phyloP scores from a whole-genome alignment of 2,329 filamentous ascomycete genomes.

The Zymoseptoria ardabiliae region DNA sequence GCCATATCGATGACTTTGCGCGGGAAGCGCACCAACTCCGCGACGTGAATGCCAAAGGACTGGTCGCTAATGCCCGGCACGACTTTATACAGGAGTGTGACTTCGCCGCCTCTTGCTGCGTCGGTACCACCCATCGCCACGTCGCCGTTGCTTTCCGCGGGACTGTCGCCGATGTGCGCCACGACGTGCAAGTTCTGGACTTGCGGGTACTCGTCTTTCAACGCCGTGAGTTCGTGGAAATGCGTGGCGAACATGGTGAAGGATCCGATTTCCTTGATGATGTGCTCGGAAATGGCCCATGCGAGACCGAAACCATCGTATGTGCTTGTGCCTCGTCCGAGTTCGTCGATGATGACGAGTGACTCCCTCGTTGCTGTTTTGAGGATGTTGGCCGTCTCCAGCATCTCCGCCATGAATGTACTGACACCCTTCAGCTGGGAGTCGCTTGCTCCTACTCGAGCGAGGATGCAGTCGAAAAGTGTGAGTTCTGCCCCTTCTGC shows the following conservation, averaged over 20 bases:
- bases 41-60: slow-evolving; percentile 96
- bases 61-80: slow-evolving; percentile 94
- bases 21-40: slow-evolving; percentile 91
- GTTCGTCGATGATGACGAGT: slow-evolving; percentile 96
- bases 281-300: slow-evolving; percentile 98
- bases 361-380: slow-evolving; percentile 94
- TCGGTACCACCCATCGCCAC: slow-evolving; percentile 28
- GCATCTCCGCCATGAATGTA: slow-evolving; percentile 99
- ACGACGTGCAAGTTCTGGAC: slow-evolving; percentile 94
- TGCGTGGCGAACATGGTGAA: slow-evolving; percentile 95
- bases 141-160: slow-evolving; percentile 36
- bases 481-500: slow-evolving; percentile 74
- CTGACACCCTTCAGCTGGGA: slow-evolving; percentile 96
- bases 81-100: slow-evolving; percentile 94
- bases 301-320: slow-evolving; percentile 99
- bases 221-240: slow-evolving; percentile 92
- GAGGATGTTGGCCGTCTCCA: slow-evolving; percentile 96
- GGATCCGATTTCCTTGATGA: slow-evolving; percentile 88
- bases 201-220: slow-evolving; percentile 78
- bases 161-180: slow-evolving; percentile 65
- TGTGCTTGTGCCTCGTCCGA: slow-evolving; percentile 91
- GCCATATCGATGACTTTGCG: slow-evolving; percentile 98
- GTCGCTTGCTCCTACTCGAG: slow-evolving; percentile 90
- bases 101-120: slow-evolving; percentile 62
- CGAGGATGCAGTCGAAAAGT: slow-evolving; percentile 94